phyloP scores from a whole-genome alignment of 257 asterid genomes.

The Lycium ferocissimum region DNA sequence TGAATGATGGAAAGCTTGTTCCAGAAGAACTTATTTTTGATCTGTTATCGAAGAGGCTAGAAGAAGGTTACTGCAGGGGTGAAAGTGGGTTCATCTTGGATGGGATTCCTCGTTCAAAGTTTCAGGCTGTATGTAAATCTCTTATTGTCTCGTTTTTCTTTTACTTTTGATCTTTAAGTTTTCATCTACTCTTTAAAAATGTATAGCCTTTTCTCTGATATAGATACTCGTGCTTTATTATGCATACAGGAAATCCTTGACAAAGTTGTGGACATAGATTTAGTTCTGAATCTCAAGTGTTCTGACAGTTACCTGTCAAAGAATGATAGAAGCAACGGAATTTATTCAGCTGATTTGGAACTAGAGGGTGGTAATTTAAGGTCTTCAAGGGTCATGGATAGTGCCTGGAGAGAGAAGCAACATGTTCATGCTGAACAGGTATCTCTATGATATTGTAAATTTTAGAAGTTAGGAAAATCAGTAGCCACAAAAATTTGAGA shows the following conservation, averaged over 20 bases:
- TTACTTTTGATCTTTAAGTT: neutral
- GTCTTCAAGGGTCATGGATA: conserved; percentile 45
- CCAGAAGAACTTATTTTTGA: conserved; percentile 80
- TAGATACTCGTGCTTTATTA: conserved; percentile 26
- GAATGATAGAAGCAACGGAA: conserved; percentile 43
- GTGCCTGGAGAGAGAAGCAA: conserved; percentile 64
- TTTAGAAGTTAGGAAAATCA: neutral
- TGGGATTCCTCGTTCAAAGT: conserved; percentile 80
- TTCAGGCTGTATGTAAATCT: conserved; percentile 75
- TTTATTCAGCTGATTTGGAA: conserved; percentile 50
- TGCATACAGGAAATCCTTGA: conserved; percentile 78
- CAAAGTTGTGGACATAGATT: conserved; percentile 73
- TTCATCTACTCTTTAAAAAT: neutral
- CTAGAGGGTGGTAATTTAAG: conserved; percentile 40
- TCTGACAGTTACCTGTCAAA: conserved; percentile 48
- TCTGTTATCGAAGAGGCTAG: conserved; percentile 78
- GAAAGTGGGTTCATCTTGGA: conserved; percentile 92
- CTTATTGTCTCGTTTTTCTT: neutral
- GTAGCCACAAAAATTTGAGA: neutral
- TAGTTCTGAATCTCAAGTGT: conserved; percentile 85
- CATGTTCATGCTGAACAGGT: conserved; percentile 69
- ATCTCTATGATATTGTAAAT: conserved; percentile 27
- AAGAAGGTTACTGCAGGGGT: conserved; percentile 81
- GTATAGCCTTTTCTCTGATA: neutral
- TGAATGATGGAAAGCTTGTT: conserved; percentile 77